phyloP scores from a whole-genome alignment of 164 flowering plant genomes.

The Liquidambar formosana region DNA sequence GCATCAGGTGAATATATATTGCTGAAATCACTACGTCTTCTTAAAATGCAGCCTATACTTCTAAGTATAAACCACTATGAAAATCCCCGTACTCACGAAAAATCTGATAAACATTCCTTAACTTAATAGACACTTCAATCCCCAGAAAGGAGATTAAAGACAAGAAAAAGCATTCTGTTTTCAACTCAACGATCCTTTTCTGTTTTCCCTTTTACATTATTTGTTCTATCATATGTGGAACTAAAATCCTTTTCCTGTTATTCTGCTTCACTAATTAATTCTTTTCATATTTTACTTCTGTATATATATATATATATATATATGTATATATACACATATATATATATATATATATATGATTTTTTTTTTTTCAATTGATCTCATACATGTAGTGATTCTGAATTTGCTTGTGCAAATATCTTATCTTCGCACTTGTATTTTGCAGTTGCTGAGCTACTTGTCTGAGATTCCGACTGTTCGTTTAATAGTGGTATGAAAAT shows the following conservation, averaged over 20 bases:
- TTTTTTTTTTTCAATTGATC: no score
- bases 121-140: background rate
- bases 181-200: background rate
- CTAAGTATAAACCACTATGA: background rate
- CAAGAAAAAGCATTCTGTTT: background rate
- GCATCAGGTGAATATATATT: no score
- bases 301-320: no score
- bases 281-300: background rate
- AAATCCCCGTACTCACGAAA: background rate
- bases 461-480: constrained; percentile 72
- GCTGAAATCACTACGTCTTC: no score
- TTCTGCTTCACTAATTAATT: background rate
- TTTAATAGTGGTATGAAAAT: constrained; percentile 60
- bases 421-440: background rate
- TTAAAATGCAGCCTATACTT: no score
- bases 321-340: no score
- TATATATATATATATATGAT: no score
- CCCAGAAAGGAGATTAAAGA: background rate
- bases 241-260: background rate
- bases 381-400: background rate
- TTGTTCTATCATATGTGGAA: background rate
- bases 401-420: background rate
- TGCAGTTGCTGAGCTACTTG: constrained; percentile 69
- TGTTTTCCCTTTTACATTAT: background rate
- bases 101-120: background rate